Evolutionary conservation across 371 early-diverging fungal species (phyloP).

Genomic region (Haplosporangium sp.): DNA sequence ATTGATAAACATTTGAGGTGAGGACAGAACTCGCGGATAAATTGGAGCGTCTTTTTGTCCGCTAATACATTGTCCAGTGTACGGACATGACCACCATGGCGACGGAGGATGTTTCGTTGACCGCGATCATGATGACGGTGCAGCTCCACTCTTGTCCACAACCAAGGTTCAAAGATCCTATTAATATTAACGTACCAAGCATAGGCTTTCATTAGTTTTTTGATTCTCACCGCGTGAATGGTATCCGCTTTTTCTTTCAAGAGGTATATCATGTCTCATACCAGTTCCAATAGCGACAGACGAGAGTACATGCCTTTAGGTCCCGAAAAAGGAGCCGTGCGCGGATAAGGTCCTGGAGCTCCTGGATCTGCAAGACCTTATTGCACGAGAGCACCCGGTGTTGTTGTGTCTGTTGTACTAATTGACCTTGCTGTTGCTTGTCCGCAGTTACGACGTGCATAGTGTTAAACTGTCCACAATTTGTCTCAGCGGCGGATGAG

Average conservation of each 20-base stretch:
- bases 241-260: background rate
- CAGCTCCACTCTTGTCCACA: constrained; percentile 21
- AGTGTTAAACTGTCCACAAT: too few species aligned
- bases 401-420: background rate
- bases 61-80: constrained; percentile 13
- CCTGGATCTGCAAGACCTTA: constrained; percentile 38
- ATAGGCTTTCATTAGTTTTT: background rate
- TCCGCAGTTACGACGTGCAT: too few species aligned
- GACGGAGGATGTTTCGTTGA: constrained; percentile 13
- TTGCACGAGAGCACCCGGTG: constrained; percentile 3
- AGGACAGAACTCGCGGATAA: constrained; percentile 22
- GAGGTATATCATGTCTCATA: background rate
- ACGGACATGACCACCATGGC: constrained; percentile 12
- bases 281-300: constrained; percentile 36
- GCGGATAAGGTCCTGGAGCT: constrained; percentile 56
- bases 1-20: constrained; percentile 5
- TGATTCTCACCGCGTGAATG: too few species aligned
- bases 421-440: too few species aligned
- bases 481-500: too few species aligned
- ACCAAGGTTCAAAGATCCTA: constrained; percentile 19
- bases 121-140: constrained; percentile 4
- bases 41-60: constrained; percentile 10
- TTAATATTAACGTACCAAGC: background rate
- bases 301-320: constrained; percentile 19
- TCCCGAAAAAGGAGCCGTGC: constrained; percentile 32